phyloP scores from a whole-genome alignment of 129 eudicot species.

The Artemisia annua region DNA sequence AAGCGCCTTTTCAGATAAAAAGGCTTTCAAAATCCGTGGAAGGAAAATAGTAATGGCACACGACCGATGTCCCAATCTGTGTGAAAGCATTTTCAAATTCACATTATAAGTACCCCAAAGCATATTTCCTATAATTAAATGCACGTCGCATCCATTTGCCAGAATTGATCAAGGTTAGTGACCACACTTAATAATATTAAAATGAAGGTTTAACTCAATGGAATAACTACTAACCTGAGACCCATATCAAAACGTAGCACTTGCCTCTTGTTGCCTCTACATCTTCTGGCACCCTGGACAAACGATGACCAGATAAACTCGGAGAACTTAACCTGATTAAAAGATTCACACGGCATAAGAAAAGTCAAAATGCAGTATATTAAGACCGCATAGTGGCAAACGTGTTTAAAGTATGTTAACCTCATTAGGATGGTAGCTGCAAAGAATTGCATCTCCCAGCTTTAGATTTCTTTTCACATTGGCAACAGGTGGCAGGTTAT shows the following conservation, averaged over 20 bases:
- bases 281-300: too few relatives aligned
- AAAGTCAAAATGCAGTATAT: constrained; percentile 3
- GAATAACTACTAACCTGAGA: too few relatives aligned
- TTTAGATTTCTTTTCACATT: constrained; percentile 62
- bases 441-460: constrained; percentile 70
- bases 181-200: too few relatives aligned
- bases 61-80: constrained; percentile 73
- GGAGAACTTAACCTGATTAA: constrained; percentile 75
- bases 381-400: not conserved
- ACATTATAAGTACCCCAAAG: constrained; percentile 37
- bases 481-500: constrained; percentile 54
- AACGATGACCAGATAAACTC: constrained; percentile 30
- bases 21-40: constrained; percentile 60
- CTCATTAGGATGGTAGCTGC: constrained; percentile 93
- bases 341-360: constrained; percentile 8
- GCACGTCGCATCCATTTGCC: too few relatives aligned
- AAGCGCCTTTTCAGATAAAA: constrained; percentile 35
- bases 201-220: too few relatives aligned
- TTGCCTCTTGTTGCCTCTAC: too few relatives aligned
- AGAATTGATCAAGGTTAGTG: too few relatives aligned
- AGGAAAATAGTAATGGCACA: constrained; percentile 63
- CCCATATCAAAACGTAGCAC: too few relatives aligned
- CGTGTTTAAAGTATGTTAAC: constrained; percentile 33
- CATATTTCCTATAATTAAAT: too few relatives aligned
- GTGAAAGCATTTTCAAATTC: constrained; percentile 64